Percentiles rank a stretch among this genome's conserved stretches.
These are phyloP conservation scores for Priceomyces fermenticarens DNA, from an alignment of 805 yeast species.

Conservation along the genomic window DNA sequence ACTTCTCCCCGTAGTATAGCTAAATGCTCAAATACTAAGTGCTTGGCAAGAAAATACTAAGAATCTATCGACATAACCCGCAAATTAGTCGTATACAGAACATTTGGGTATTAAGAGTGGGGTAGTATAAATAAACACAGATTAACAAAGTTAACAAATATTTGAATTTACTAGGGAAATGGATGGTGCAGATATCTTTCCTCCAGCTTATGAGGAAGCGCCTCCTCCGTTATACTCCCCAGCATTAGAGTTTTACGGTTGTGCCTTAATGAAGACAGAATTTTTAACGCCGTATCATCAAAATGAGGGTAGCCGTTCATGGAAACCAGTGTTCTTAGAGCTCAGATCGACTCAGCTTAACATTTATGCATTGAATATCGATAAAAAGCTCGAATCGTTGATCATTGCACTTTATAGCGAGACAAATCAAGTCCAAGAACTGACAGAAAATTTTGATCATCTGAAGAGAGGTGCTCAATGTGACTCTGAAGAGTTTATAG, in stretches of 20 bases:
- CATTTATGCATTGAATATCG: constrained; percentile 24
- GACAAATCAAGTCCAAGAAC: constrained; percentile 21
- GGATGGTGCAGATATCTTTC: neutral
- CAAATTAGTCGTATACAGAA: too few species aligned
- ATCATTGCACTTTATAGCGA: constrained; percentile 30
- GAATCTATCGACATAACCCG: too few species aligned
- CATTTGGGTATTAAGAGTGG: too few species aligned
- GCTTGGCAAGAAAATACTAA: too few species aligned
- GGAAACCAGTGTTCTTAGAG: constrained; percentile 39
- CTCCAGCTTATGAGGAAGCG: constrained; percentile 27
- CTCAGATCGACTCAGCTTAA: constrained; percentile 39
- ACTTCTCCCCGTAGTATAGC: too few species aligned
- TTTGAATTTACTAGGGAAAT: too few species aligned
- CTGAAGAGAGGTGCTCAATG: neutral
- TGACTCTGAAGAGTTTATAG: neutral
- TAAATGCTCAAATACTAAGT: too few species aligned
- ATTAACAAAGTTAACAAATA: too few species aligned
- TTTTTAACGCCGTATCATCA: constrained; percentile 35
- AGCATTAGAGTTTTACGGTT: constrained; percentile 30
- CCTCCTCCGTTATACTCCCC: constrained; percentile 29
- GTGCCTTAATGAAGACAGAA: constrained; percentile 33
- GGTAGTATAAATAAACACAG: too few species aligned
- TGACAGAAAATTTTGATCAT: constrained; percentile 6
- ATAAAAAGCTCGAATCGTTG: constrained; percentile 16
- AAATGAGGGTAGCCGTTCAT: constrained; percentile 20